Evolutionary conservation across 192 early-diverging fungal genomes (phyloP), one percentile per base, ranked within the genome.

Genomic region (Helicostylum pulchrum): DNA sequence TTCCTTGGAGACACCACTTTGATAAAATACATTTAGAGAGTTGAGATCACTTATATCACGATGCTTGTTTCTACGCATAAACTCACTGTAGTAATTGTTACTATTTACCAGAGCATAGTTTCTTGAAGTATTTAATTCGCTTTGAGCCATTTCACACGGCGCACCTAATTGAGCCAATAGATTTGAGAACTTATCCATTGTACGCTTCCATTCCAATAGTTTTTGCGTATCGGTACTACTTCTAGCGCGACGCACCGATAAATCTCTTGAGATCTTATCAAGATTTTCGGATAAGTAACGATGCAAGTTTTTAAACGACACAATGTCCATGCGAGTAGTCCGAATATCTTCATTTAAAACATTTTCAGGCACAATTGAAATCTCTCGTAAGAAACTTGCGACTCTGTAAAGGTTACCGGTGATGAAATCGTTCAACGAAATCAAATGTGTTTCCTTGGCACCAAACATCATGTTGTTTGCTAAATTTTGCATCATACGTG

Each of bases 381-480:
- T 89, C 46, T 92, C 86, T 1, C 82, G 80, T 52, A 98, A 71
- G 64, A 95, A 98, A 32, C 72, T 70, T 50, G 85, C 84, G 0
- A 97, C 91, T 17, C 83, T 79, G 39, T 81, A 80, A 43, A 90
- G 86, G 68, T 99, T 97, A 43, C 85, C 74, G 7, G 85, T 77
- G 65, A 99, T 78, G 56, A 96, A 91, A 34, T 88, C 86, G 71
- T 99, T 98, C 17, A 96, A 82, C 11, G 85, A 84, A 17, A 83
- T 84, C 93, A 99, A 92, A 67, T 90, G 95, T 0, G 85, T 83
- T 79, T 99, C 96, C 75, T 97, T 97, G 61, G 83, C 84, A 43
- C 94, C 94, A 79, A 99, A 99, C 42, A 92, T 78, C n/a, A 96
- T 91, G 67, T 96, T 90, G 74, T 97, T 99, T 21, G 95, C 93